These are phyloP conservation scores for Naganishia kalamii DNA, from an alignment of 768 basidiomycete genomes.

Conservation along the genomic window DNA sequence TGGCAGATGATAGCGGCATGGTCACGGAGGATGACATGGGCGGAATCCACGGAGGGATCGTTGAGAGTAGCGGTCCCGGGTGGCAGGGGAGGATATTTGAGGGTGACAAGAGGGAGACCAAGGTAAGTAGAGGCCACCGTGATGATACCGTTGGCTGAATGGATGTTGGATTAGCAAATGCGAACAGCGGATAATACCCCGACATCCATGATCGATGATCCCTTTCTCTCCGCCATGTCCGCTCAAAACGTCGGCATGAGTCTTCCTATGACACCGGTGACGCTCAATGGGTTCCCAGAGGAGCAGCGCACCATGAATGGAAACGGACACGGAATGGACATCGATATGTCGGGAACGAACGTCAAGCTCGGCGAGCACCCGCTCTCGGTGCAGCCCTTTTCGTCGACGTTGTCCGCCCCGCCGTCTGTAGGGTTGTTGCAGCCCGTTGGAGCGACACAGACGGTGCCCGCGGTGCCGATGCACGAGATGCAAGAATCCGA, in stretches of 20 bases:
- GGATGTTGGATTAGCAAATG: neutral
- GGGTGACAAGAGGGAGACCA: conserved; percentile 11
- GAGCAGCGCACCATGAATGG: neutral
- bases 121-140: conserved; percentile 1
- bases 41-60: conserved; percentile 1
- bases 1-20: conserved; percentile 8
- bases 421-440: neutral
- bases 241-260: conserved; percentile 4
- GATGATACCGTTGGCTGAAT: neutral
- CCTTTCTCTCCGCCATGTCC: neutral
- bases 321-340: neutral
- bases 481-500: conserved; percentile 10
- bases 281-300: neutral
- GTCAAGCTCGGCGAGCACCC: neutral
- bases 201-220: conserved; percentile 6
- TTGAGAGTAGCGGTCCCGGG: conserved; percentile 2
- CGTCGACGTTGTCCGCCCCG: neutral
- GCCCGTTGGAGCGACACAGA: too few relatives aligned
- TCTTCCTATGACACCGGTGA: neutral
- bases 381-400: conserved; percentile 3
- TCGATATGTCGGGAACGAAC: neutral
- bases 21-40: conserved; percentile 4
- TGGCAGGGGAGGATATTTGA: conserved; percentile 10
- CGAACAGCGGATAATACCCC: conserved; percentile 9
- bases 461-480: too few relatives aligned